Evolutionary conservation across 2,329 filamentous ascomycete genomes (phyloP).

Genomic region (Pseudopyrenochaeta lycopersici): DNA sequence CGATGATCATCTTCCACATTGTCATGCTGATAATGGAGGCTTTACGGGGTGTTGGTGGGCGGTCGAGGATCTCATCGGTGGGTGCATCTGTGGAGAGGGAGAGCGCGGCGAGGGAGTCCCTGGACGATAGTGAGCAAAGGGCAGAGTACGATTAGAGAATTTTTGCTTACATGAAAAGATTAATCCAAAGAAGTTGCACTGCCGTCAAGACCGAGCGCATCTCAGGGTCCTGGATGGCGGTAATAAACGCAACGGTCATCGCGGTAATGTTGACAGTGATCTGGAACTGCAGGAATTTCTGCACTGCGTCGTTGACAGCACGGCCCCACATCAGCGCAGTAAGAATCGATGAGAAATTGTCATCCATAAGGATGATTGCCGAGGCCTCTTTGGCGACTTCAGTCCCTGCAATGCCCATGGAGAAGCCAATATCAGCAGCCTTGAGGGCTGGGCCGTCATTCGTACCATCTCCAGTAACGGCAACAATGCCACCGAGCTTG

Average conservation of each 20-base stretch:
- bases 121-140: slow-evolving; percentile 63
- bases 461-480: slow-evolving; percentile 83
- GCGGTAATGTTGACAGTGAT: slow-evolving; percentile 91
- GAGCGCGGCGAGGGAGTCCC: slow-evolving; percentile 88
- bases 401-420: slow-evolving; percentile 85
- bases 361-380: slow-evolving; percentile 85
- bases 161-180: slow-evolving; percentile 74
- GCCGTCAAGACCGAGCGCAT: slow-evolving; percentile 82
- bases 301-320: slow-evolving; percentile 52
- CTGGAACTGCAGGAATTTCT: slow-evolving; percentile 65
- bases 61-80: slow-evolving; percentile 77
- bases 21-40: slow-evolving; percentile 81
- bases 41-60: slow-evolving; percentile 78
- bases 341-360: slow-evolving; percentile 86
- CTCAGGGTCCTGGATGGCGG: slow-evolving; percentile 74
- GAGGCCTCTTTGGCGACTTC: slow-evolving; percentile 86
- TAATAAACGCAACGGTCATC: slow-evolving; percentile 85
- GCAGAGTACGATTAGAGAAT: background rate
- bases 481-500: slow-evolving; percentile 76
- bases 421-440: slow-evolving; percentile 82
- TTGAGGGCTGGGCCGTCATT: slow-evolving; percentile 84
- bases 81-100: slow-evolving; percentile 90
- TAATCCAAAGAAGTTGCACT: slow-evolving; percentile 93
- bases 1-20: slow-evolving; percentile 99
- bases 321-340: slow-evolving; percentile 81